These are phyloP conservation scores for Rhizopus delemar DNA, from an alignment of 371 early-diverging fungal species.

Conservation along the genomic window DNA sequence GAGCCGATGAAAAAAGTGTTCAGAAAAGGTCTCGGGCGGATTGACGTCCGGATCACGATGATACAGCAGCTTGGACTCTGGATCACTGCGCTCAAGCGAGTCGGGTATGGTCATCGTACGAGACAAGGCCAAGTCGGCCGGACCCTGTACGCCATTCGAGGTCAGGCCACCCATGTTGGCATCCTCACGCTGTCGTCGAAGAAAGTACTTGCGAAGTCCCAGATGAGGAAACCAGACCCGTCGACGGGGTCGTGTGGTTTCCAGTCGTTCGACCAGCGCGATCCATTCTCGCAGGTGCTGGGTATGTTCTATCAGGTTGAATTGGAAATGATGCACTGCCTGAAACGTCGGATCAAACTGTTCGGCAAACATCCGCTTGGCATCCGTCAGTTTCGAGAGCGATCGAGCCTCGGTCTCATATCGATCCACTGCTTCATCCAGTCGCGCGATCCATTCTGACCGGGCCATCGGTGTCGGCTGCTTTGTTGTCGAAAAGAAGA, in stretches of 20 bases:
- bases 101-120: constrained; percentile 16
- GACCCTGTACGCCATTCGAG: neutral
- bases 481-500: constrained; percentile 12
- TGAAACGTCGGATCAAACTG: constrained; percentile 9
- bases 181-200: constrained; percentile 15
- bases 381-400: neutral
- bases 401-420: neutral
- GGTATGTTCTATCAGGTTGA: constrained; percentile 29
- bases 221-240: constrained; percentile 30
- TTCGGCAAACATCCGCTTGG: constrained; percentile 3
- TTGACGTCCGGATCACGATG: constrained; percentile 47
- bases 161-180: constrained; percentile 23
- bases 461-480: neutral
- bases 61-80: constrained; percentile 4
- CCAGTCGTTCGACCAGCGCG: constrained; percentile 22
- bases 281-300: constrained; percentile 12
- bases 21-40: constrained; percentile 31
- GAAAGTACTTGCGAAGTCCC: constrained; percentile 30
- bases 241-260: constrained; percentile 16
- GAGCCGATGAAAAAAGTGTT: constrained; percentile 27
- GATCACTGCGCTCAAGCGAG: neutral
- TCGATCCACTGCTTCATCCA: neutral
- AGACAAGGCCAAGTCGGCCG: constrained; percentile 12
- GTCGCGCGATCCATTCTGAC: neutral
- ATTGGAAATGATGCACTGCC: constrained; percentile 22